These are phyloP conservation scores for Cucumis sativus DNA, from an alignment of 306 rosid species.

Conservation along the genomic window Cucumber_9930_V3 NC_026656.2:22539001-22539500, in stretches of 20 bases:
- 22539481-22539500: not conserved
- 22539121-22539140: not conserved
- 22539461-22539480: not conserved
- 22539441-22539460: not conserved
- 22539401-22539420: not conserved
- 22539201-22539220: slow-evolving; percentile 82
- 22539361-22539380: not conserved
- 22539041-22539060: not conserved
- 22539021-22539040: not conserved
- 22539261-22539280: slow-evolving; percentile 93
- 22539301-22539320: slow-evolving; percentile 5
- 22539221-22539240: slow-evolving; percentile 68
- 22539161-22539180: not conserved
- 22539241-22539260: slow-evolving; percentile 81
- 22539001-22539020: not conserved
- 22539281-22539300: slow-evolving; percentile 1
- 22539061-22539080: not conserved
- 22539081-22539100: not conserved
- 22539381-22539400: not conserved
- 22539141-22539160: not conserved
- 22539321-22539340: not conserved
- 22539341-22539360: not conserved
- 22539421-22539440: too few species aligned
- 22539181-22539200: slow-evolving; percentile 54
- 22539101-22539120: not conserved